A percentile compares a stretch with the other conserved stretches of the same genome.
Conservation (phyloP, 2,329 filamentous ascomycete genomes). For the Beauveria varroae region DNA sequence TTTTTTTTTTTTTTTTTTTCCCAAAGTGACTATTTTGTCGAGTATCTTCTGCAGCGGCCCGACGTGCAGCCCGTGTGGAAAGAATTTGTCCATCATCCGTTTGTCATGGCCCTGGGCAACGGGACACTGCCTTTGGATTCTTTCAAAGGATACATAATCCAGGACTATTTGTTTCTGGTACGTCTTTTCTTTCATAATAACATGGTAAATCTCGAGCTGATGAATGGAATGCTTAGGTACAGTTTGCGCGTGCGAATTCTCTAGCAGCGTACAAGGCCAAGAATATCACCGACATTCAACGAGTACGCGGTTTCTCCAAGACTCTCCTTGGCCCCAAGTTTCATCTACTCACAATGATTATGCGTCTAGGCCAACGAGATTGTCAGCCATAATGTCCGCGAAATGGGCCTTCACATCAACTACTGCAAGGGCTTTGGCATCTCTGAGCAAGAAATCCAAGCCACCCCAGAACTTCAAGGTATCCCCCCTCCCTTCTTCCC, state of each 20-base stretch:
- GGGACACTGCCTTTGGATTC: conserved; percentile 66
- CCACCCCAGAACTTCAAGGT: conserved; percentile 68
- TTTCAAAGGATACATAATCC: conserved; percentile 84
- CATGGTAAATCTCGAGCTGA: not conserved
- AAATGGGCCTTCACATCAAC: conserved; percentile 72
- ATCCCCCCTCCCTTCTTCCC: conserved; percentile 17
- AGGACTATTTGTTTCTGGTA: conserved; percentile 87
- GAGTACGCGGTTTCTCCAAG: conserved; percentile 38
- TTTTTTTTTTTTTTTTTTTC: not conserved
- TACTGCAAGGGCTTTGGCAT: conserved; percentile 82
- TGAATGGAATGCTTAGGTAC: conserved; percentile 43
- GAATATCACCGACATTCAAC: conserved; percentile 62
- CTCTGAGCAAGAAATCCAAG: conserved; percentile 62
- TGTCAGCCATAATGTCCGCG: conserved; percentile 67
- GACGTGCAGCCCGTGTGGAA: conserved; percentile 72
- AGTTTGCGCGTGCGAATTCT: conserved; percentile 82
- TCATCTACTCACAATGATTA: conserved; percentile 1
- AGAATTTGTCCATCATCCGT: conserved; percentile 71
- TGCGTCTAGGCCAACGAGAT: conserved; percentile 40
- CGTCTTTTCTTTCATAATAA: not conserved
- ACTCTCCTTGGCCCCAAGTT: not conserved
- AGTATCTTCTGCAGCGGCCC: conserved; percentile 69
- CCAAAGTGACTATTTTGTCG: conserved; percentile 65
- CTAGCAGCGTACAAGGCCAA: conserved; percentile 80
- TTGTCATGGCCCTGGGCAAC: conserved; percentile 68